A percentile compares a stretch with the other conserved stretches of the same genome.
Conservation (phyloP, 352 stramenopile species). For the Thraustochytrium striatum region DNA sequence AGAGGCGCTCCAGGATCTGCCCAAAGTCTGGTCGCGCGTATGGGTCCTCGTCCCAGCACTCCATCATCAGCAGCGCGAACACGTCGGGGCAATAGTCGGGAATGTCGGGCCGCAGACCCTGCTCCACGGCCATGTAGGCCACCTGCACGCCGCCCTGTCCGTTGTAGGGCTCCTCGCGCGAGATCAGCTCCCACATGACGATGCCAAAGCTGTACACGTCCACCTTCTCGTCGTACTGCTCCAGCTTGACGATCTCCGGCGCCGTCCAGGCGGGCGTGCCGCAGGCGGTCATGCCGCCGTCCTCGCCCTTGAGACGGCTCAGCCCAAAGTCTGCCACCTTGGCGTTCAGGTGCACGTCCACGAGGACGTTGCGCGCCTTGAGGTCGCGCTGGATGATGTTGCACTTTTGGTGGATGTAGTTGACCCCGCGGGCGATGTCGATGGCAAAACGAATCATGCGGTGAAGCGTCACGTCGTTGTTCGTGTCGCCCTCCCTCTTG, state of each 20-base stretch:
- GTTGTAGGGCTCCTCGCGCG: constrained; percentile 53
- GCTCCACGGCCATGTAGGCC: constrained; percentile 42
- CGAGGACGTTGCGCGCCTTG: constrained; percentile 79
- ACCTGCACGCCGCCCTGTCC: constrained; percentile 39
- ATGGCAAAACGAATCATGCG: constrained; percentile 61
- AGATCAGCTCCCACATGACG: constrained; percentile 54
- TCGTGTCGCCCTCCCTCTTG: constrained; percentile 2
- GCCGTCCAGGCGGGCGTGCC: constrained; percentile 80
- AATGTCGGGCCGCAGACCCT: constrained; percentile 39
- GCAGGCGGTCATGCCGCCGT: constrained; percentile 65
- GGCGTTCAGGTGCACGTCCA: constrained; percentile 78
- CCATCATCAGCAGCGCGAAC: constrained; percentile 55
- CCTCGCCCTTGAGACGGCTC: constrained; percentile 80
- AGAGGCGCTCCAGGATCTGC: constrained; percentile 65
- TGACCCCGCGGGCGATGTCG: constrained; percentile 70
- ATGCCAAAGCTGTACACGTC: constrained; percentile 60
- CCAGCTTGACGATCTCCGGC: constrained; percentile 75
- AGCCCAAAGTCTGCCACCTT: constrained; percentile 83
- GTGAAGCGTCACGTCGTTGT: constrained; percentile 41
- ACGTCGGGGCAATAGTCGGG: constrained; percentile 49
- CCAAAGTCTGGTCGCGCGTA: constrained; percentile 69
- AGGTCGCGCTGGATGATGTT: constrained; percentile 75
- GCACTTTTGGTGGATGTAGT: constrained; percentile 72
- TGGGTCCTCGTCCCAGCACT: constrained; percentile 71
- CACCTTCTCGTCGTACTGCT: constrained; percentile 74